Base-by-base conservation (phyloP, 2,329 filamentous ascomycete genomes). In the Neopestalotiopsis clavispora region DNA sequence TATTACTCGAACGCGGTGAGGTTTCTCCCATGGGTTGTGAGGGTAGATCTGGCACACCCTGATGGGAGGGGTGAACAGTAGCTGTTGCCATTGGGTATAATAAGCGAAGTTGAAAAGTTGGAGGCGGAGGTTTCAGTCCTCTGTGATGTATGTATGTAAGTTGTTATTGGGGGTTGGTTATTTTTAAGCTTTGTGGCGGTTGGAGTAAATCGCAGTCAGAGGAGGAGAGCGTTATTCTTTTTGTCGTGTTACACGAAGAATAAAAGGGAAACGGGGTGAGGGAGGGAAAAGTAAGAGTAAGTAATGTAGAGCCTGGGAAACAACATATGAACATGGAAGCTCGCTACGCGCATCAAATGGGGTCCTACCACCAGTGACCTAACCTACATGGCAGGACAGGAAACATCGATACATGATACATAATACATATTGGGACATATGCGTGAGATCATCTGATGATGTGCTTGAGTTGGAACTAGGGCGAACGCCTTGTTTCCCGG, bases 1-100 rank as follows among this genome's bases (percentile, higher is more conserved):
- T 69, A 52, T 67, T 69, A 34, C 69, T 70, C 12, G 69, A 69
- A 13, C 69, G 65, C n/a, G 69, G 67, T 32, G 62, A 66, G 49
- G 67, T 59, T 56, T 28, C 66, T 20, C 34, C 57, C 49, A 65
- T 65, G 28, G 23, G 14, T n/a, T 57, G 23, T 38, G 63, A n/a
- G 58, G 56, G 63, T n/a, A 67, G 13, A 2, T 56, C 9, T 9
- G 66, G 64, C 28, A 68, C 17, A 30, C 58, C 49, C 64, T 70
- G 67, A 28, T 40, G 52, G 4, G 56, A 10, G 13, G 65, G 17
- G 32, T 32, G 12, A 40, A 67, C 65, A 45, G 65, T 56, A 28
- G 65, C 65, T 30, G 52, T 61, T 42, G 42, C 40, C 30, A 56
- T 57, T 58, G 59, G 57, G 30, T 62, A 40, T n/a, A 42, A 40